These are phyloP conservation scores for Suillus subalutaceus DNA, from an alignment of 768 basidiomycete genomes.

Conservation along the genomic window DNA sequence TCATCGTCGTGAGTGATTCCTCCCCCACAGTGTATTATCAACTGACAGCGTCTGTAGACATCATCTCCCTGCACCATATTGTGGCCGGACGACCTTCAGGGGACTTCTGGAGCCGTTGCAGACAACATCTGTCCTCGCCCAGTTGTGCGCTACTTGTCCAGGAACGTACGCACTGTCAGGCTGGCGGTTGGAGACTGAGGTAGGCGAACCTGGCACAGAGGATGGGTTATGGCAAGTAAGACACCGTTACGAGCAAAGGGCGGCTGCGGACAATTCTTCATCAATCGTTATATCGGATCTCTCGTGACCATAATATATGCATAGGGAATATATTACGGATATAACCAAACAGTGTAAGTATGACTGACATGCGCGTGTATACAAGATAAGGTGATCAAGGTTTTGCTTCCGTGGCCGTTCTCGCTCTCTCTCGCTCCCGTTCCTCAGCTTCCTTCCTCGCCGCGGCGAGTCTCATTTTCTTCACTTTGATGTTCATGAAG, in stretches of 20 bases:
- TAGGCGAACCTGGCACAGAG: conserved; percentile 41
- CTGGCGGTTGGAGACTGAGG: conserved; percentile 73
- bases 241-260: conserved; percentile 44
- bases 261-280: conserved; percentile 29
- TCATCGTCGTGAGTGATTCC: conserved; percentile 23
- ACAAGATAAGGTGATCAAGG: conserved; percentile 18
- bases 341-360: conserved; percentile 9
- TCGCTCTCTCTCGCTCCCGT: conserved; percentile 36
- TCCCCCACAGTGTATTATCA: neutral
- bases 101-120: conserved; percentile 58
- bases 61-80: conserved; percentile 56
- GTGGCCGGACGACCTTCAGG: conserved; percentile 68
- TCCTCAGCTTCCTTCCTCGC: conserved; percentile 50
- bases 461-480: conserved; percentile 59
- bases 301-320: conserved; percentile 11
- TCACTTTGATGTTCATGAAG: conserved; percentile 73
- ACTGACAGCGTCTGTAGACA: conserved; percentile 34
- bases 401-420: conserved; percentile 16
- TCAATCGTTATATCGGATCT: conserved; percentile 38
- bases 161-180: conserved; percentile 66
- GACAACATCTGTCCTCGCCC: conserved; percentile 45
- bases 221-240: conserved; percentile 36
- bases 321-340: conserved; percentile 16
- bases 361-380: conserved; percentile 5
- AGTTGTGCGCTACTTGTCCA: conserved; percentile 62